Conservation (phyloP, 176 grass and related monocot genomes). For the Zoysia pacifica region DNA sequence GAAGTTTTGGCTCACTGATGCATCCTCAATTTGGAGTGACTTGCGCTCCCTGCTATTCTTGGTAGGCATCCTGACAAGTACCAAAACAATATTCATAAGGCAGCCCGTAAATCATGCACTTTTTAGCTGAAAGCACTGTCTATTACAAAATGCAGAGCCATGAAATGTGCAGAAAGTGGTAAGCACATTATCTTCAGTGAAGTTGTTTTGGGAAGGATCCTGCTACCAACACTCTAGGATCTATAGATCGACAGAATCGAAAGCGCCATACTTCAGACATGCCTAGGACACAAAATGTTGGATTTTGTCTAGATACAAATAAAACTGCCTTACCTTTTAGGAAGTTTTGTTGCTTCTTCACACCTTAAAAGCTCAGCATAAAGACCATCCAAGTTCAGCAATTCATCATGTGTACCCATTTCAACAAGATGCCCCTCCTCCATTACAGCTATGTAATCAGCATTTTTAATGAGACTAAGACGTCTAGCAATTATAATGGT, state of each 20-base stretch:
- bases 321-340: conserved; percentile 69
- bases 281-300: neutral
- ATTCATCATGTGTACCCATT: conserved; percentile 98
- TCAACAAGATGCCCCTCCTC: conserved; percentile 98
- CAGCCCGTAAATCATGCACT: conserved; percentile 14
- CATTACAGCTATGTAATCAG: conserved; percentile 99
- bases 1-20: conserved; percentile 50
- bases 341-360: conserved; percentile 97
- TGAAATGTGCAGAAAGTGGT: neutral
- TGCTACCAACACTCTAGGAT: conserved; percentile 6
- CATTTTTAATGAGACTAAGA: conserved; percentile 91
- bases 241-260: neutral
- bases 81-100: conserved; percentile 32
- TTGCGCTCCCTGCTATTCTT: conserved; percentile 66
- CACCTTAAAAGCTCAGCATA: conserved; percentile 97
- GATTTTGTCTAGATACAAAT: neutral
- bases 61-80: conserved; percentile 73
- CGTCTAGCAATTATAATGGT: conserved; percentile 99
- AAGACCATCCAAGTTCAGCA: conserved; percentile 88
- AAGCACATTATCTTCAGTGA: conserved; percentile 12
- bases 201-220: neutral
- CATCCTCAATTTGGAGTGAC: conserved; percentile 74
- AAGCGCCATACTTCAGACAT: conserved; percentile 2
- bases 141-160: neutral
- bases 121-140: neutral